These are phyloP conservation scores for Penicillium sp. DNA, from an alignment of 2,329 filamentous ascomycete species.

Conservation along the genomic window DNA sequence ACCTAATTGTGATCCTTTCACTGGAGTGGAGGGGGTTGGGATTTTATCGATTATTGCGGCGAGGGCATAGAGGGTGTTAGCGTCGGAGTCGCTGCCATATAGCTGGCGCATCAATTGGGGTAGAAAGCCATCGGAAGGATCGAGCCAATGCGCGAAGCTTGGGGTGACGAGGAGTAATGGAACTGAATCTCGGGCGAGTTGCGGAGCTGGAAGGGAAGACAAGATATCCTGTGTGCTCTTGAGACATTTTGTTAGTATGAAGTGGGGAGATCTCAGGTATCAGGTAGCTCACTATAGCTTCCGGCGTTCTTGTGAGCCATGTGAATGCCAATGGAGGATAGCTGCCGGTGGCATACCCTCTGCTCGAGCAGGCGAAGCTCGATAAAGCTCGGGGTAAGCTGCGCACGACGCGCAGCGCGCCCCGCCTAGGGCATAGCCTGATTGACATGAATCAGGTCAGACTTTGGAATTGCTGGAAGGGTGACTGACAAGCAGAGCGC, in stretches of 20 bases:
- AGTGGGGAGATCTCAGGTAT: not conserved
- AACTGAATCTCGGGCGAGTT: slow-evolving; percentile 27
- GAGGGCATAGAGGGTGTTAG: slow-evolving; percentile 37
- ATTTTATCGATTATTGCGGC: slow-evolving; percentile 48
- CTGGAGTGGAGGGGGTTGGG: slow-evolving; percentile 27
- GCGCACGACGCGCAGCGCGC: slow-evolving; percentile 9
- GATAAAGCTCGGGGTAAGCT: slow-evolving; percentile 12
- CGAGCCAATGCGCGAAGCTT: slow-evolving; percentile 46
- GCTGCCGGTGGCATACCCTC: slow-evolving; percentile 29
- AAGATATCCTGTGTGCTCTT: slow-evolving; percentile 42
- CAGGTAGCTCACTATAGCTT: slow-evolving; percentile 35
- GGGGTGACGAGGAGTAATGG: slow-evolving; percentile 48
- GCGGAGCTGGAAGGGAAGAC: slow-evolving; percentile 31
- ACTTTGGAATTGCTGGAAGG: not conserved
- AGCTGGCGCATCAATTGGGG: slow-evolving; percentile 39
- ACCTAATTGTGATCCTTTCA: not conserved
- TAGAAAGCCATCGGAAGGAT: slow-evolving; percentile 40
- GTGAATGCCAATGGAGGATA: slow-evolving; percentile 36
- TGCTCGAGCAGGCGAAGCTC: slow-evolving; percentile 15
- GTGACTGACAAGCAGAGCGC: not conserved
- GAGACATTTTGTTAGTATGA: slow-evolving; percentile 17
- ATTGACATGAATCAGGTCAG: not conserved
- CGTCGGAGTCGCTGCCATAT: slow-evolving; percentile 25
- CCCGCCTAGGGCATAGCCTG: not conserved
- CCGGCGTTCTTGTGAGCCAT: slow-evolving; percentile 42